Percentiles rank a stretch among this genome's conserved stretches.
Conservation (phyloP, 768 basidiomycete genomes). For the Rhodosporidiobolus odoratus region DNA sequence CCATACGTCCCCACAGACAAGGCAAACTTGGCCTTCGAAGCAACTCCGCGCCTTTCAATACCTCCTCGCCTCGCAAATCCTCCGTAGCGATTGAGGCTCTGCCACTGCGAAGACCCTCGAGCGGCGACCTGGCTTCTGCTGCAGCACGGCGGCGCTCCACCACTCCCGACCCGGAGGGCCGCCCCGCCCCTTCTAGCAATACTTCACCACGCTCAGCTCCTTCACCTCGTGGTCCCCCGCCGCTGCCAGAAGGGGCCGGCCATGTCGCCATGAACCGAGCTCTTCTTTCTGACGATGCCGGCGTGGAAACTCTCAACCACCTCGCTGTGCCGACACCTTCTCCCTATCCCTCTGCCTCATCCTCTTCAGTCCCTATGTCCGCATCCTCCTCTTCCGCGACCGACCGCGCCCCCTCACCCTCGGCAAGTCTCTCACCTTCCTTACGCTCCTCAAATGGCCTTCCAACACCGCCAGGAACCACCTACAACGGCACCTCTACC, state of each 20-base stretch:
- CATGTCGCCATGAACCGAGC: slow-evolving; percentile 32
- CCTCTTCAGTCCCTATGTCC: not conserved
- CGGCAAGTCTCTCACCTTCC: not conserved
- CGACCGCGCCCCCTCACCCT: not conserved
- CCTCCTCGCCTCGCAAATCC: slow-evolving; percentile 26
- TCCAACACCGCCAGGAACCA: not conserved
- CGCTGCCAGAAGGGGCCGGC: slow-evolving; percentile 1
- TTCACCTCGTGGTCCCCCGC: not conserved
- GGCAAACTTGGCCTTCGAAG: slow-evolving; percentile 24
- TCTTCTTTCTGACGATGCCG: slow-evolving; percentile 22
- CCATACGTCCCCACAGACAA: slow-evolving; percentile 7
- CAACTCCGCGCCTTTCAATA: slow-evolving; percentile 24
- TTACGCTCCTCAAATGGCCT: not conserved
- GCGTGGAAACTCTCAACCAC: too few species aligned
- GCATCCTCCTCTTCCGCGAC: not conserved
- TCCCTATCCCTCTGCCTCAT: not conserved
- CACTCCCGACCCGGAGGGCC: slow-evolving; percentile 1
- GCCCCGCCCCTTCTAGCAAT: not conserved
- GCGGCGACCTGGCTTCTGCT: not conserved
- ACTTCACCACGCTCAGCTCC: not conserved
- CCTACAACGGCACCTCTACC: not conserved
- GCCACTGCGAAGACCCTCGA: not conserved
- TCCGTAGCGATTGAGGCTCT: not conserved
- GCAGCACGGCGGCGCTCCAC: not conserved
- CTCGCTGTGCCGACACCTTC: too few species aligned